Percentiles rank a stretch among this genome's conserved stretches.
Conservation (phyloP, 2,329 filamentous ascomycete genomes). For the Microthyrium microscopicum region DNA sequence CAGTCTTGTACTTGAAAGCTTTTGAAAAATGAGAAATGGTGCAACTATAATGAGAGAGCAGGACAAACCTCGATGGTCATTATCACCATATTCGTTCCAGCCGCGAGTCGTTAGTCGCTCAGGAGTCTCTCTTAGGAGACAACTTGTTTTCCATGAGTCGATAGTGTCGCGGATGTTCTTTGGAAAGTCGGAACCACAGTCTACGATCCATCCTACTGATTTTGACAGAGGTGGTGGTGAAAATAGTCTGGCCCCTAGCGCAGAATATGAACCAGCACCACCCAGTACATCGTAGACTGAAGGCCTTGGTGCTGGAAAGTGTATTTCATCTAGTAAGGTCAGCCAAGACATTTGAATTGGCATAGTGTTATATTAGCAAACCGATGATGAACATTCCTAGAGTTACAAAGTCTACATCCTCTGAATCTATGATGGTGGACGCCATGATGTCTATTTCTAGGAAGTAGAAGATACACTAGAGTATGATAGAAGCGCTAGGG, state of each 20-base stretch:
- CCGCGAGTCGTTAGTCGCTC: slow-evolving; percentile 66
- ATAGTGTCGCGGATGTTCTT: slow-evolving; percentile 45
- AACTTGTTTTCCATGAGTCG: slow-evolving; percentile 58
- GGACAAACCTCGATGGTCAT: slow-evolving; percentile 40
- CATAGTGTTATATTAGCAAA: slow-evolving; percentile 15
- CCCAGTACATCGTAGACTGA: slow-evolving; percentile 65
- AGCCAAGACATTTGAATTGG: not conserved
- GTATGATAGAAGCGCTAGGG: no score
- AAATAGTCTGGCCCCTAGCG: slow-evolving; percentile 75
- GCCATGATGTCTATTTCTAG: no score
- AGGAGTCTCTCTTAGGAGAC: slow-evolving; percentile 48
- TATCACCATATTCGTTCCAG: slow-evolving; percentile 75
- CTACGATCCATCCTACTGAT: slow-evolving; percentile 76
- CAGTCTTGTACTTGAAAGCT: slow-evolving; percentile 75
- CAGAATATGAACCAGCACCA: slow-evolving; percentile 73
- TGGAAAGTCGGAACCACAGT: slow-evolving; percentile 80
- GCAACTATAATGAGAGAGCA: not conserved
- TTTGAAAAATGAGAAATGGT: not conserved
- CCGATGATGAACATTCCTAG: slow-evolving; percentile 49
- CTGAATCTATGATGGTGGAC: no score
- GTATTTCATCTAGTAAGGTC: slow-evolving; percentile 60
- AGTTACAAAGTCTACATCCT: slow-evolving; percentile 38
- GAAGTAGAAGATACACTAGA: no score
- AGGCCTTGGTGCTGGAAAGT: slow-evolving; percentile 55
- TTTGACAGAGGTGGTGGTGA: slow-evolving; percentile 49